A percentile compares a stretch with the other conserved stretches of the same genome.
These are phyloP conservation scores for Cornus kousa DNA, from an alignment of 148 eudicot genomes.

Conservation along the genomic window DNA sequence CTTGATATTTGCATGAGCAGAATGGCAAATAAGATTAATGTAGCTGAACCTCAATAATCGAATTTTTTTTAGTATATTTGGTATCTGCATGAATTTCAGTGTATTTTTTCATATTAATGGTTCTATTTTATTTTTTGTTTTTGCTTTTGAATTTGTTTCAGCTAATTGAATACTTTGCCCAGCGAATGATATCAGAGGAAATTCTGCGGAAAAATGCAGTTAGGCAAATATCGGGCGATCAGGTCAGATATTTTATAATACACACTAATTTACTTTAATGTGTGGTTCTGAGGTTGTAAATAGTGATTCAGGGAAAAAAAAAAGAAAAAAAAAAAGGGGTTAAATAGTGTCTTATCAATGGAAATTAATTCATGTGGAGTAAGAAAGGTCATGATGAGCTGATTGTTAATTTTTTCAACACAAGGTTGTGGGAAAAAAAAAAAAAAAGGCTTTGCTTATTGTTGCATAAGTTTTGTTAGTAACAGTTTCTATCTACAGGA, in stretches of 20 bases:
- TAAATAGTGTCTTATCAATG: not conserved
- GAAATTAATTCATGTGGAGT: not conserved
- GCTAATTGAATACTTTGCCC: slow-evolving; percentile 39
- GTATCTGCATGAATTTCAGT: not conserved
- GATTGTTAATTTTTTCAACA: too few species aligned
- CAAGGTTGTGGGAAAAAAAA: too few species aligned
- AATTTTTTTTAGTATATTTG: not conserved
- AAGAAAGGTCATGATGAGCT: not conserved
- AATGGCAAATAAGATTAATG: too few species aligned
- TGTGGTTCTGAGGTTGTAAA: not conserved
- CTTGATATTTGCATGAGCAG: too few species aligned
- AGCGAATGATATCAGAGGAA: slow-evolving; percentile 40
- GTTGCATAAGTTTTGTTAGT: too few species aligned
- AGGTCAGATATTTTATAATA: slow-evolving; percentile 26
- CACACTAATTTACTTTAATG: not conserved
- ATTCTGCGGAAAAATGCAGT: slow-evolving; percentile 38
- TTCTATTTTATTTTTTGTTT: not conserved
- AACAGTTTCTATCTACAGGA: too few species aligned
- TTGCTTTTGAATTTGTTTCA: slow-evolving; percentile 16
- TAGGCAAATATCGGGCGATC: slow-evolving; percentile 38
- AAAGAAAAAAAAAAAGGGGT: too few species aligned
- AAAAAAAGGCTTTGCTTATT: too few species aligned
- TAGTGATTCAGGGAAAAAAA: too few species aligned
- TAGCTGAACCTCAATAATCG: not conserved
- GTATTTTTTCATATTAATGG: not conserved